phyloP scores from a whole-genome alignment of 805 yeast genomes.

The Schizosaccharomyces octosporus region DNA sequence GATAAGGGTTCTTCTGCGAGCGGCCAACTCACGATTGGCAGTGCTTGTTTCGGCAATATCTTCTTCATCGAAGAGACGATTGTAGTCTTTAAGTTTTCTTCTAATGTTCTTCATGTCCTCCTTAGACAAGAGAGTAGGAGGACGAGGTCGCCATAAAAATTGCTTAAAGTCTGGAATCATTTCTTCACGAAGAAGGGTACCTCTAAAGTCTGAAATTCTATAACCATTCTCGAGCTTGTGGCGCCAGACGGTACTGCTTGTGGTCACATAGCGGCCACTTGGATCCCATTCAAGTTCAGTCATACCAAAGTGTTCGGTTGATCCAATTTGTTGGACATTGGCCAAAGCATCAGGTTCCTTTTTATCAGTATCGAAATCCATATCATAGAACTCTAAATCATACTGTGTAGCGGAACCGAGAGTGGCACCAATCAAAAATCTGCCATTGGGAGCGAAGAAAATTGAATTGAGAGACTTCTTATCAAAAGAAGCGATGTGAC shows the following conservation, averaged over 20 bases:
- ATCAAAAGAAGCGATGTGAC: conserved; percentile 29
- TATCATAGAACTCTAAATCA: conserved; percentile 65
- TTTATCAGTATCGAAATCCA: conserved; percentile 52
- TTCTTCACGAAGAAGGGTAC: conserved; percentile 52
- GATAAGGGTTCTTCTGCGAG: conserved; percentile 55
- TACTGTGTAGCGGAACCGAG: conserved; percentile 19
- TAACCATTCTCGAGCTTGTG: conserved; percentile 77
- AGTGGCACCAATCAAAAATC: conserved; percentile 39
- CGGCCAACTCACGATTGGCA: conserved; percentile 70
- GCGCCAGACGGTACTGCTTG: conserved; percentile 69
- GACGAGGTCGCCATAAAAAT: conserved; percentile 94
- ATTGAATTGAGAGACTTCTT: conserved; percentile 49
- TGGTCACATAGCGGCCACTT: conserved; percentile 72
- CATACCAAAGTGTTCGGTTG: conserved; percentile 48
- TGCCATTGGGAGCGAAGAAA: conserved; percentile 79
- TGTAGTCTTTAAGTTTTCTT: conserved; percentile 68
- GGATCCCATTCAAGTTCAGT: conserved; percentile 86
- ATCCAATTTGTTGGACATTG: conserved; percentile 34
- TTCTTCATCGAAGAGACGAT: conserved; percentile 77
- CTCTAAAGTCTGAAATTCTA: conserved; percentile 65
- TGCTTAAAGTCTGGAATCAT: conserved; percentile 61
- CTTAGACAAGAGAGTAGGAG: conserved; percentile 46
- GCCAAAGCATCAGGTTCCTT: conserved; percentile 25
- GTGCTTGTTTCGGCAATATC: conserved; percentile 92
- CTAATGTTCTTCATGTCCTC: conserved; percentile 72